A percentile compares a stretch with the other conserved stretches of the same genome.
Conservation (phyloP, 805 yeast genomes). For the Lipomyces sp. region DNA sequence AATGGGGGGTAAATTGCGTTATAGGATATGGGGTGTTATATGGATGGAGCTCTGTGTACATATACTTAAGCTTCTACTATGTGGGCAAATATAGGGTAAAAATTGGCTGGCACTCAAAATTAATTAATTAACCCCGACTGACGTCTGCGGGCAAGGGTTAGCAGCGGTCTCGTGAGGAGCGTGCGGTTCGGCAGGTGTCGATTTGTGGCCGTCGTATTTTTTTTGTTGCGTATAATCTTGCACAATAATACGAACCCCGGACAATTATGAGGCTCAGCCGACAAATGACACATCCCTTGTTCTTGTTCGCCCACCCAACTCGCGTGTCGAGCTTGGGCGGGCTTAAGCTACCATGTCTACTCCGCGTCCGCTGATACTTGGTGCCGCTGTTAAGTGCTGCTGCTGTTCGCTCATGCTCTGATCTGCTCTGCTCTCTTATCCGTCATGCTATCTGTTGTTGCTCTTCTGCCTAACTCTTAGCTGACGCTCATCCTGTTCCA, state of each 20-base stretch:
- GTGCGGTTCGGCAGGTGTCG: too few species aligned
- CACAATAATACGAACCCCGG: neutral
- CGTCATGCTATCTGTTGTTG: neutral
- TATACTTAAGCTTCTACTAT: neutral
- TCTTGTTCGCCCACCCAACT: neutral
- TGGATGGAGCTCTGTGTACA: neutral
- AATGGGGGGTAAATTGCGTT: neutral
- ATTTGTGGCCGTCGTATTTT: too few species aligned
- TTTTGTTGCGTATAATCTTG: neutral
- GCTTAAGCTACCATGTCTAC: too few species aligned
- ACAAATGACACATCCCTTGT: neutral
- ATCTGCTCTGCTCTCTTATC: neutral
- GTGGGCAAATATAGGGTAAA: too few species aligned
- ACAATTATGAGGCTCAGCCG: neutral
- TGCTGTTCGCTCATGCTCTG: neutral
- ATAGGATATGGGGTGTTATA: slow-evolving; percentile 1
- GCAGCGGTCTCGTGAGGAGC: too few species aligned
- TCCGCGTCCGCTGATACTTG: neutral
- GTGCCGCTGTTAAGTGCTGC: too few species aligned
- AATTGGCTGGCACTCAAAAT: too few species aligned
- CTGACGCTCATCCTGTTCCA: neutral
- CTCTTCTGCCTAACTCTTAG: neutral
- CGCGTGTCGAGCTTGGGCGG: neutral
- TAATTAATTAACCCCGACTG: too few species aligned
- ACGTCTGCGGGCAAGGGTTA: too few species aligned